Conservation (phyloP, 352 stramenopile species). For the Globisporangium ultimum region DNA sequence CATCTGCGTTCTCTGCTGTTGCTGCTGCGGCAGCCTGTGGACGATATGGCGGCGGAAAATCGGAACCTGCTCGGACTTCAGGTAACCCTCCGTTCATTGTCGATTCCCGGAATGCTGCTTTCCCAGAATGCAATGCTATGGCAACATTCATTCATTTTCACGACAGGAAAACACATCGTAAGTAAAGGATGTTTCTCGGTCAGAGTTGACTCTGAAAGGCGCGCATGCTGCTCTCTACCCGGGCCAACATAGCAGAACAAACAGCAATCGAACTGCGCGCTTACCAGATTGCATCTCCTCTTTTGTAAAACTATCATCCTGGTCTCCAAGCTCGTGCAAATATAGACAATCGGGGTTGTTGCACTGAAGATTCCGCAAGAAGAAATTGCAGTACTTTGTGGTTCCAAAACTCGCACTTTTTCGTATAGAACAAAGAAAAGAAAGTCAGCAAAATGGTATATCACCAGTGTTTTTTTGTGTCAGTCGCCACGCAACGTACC, state of each 20-base stretch:
- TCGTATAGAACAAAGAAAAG: background rate
- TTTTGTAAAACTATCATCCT: slow-evolving; percentile 94
- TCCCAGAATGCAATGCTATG: slow-evolving; percentile 65
- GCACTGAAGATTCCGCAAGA: slow-evolving; percentile 88
- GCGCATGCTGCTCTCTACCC: no score
- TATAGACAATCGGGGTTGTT: slow-evolving; percentile 95
- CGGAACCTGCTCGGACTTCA: slow-evolving; percentile 50
- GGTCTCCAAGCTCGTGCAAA: slow-evolving; percentile 90
- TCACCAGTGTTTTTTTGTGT: no score
- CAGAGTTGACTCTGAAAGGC: no score
- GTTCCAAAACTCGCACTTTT: slow-evolving; percentile 92
- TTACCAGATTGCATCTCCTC: slow-evolving; percentile 90
- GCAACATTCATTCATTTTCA: no score
- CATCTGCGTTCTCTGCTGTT: slow-evolving; percentile 25
- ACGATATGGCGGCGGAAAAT: slow-evolving; percentile 47
- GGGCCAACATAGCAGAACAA: no score
- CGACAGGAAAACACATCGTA: slow-evolving; percentile 3
- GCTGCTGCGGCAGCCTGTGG: slow-evolving; percentile 15
- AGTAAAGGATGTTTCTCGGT: slow-evolving; percentile 3
- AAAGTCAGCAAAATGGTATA: background rate
- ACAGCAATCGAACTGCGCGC: background rate
- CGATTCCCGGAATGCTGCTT: slow-evolving; percentile 67
- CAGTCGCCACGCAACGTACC: slow-evolving; percentile 25
- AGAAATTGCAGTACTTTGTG: slow-evolving; percentile 96
- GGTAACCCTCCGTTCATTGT: slow-evolving; percentile 33